Evolutionary conservation across 2,329 filamentous ascomycete species (phyloP), one percentile per base, ranked within the genome.

Genomic region (Cordyceps farinosa): DNA sequence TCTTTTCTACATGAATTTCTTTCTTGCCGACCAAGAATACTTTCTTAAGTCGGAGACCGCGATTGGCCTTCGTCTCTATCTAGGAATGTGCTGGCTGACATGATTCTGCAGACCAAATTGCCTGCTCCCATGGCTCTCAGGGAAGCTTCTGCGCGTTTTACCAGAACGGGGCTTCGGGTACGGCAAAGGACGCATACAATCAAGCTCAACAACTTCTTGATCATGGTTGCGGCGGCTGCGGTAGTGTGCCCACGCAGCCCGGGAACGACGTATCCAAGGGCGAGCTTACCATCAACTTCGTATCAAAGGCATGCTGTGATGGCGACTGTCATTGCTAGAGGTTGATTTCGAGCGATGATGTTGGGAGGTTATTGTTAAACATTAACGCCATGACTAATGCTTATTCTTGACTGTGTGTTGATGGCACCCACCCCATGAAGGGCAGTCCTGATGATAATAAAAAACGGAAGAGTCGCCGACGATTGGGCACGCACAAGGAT

Each of bases 221-320:
- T 15, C 62, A 61, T 48, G 52, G 48, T 6, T 66, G 66, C 48
- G 17, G 42, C 3, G 59, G 29, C 9, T 65, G 65, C 32, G 62
- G 66, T 36, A 61, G 58, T 34, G 32, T 64, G 1, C 65, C 62
- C 22, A 62, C 62, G 5, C 30, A 57, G 48, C 51, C 27, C 22
- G 58, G 62, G 15, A 66, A 66, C 27, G 58, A 66, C 51, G 62
- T 65, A 30, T 57, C 40, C n/a, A 52, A 62, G 29, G 64, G 58
- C 42, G 30, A 66, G 54, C 58, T 66, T 2, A 62, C 62, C 2
- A 48, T 66, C 32, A 62, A 66, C 48, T 62, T 29, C 9, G 61
- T 64, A 2, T 56, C 58, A 5, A 62, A 58, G 2, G 34, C 58
- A 10, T 58, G 58, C 50, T 66, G 58, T 42, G 53, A 64, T 1